phyloP scores from a whole-genome alignment of 1,139 yeast genomes.

The Hyphopichia pseudoburtonii region DNA sequence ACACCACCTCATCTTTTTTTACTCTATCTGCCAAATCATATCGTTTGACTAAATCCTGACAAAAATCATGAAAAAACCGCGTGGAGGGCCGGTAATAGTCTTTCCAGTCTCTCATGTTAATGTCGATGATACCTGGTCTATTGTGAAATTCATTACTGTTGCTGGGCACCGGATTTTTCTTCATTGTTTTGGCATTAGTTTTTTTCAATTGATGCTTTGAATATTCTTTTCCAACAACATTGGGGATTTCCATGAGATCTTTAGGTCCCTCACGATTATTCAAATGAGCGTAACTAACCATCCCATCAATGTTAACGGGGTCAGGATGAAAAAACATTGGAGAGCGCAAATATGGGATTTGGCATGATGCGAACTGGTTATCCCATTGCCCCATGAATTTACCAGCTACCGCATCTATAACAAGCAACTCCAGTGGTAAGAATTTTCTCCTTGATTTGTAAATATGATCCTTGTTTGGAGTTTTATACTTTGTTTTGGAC shows the following conservation, averaged over 20 bases:
- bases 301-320: constrained; percentile 45
- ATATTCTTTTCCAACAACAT: constrained; percentile 48
- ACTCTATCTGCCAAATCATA: constrained; percentile 32
- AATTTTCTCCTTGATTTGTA: constrained; percentile 19
- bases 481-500: constrained; percentile 16
- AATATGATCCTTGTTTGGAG: constrained; percentile 10
- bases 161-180: constrained; percentile 16
- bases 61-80: constrained; percentile 38
- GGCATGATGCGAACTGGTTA: constrained; percentile 41
- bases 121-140: constrained; percentile 34
- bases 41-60: constrained; percentile 33
- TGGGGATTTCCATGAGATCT: constrained; percentile 43
- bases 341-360: constrained; percentile 44
- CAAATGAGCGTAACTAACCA: constrained; percentile 41
- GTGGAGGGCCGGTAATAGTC: constrained; percentile 51
- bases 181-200: constrained; percentile 12
- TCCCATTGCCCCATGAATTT: constrained; percentile 46
- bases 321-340: constrained; percentile 55
- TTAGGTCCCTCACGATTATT: constrained; percentile 24
- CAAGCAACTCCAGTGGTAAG: constrained; percentile 27
- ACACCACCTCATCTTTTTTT: constrained; percentile 33
- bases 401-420: constrained; percentile 30
- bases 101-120: constrained; percentile 47
- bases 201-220: constrained; percentile 46
- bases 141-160: constrained; percentile 19